Base-by-base conservation (phyloP, 192 early-diverging fungal species). In the Coemansia sp. region DNA sequence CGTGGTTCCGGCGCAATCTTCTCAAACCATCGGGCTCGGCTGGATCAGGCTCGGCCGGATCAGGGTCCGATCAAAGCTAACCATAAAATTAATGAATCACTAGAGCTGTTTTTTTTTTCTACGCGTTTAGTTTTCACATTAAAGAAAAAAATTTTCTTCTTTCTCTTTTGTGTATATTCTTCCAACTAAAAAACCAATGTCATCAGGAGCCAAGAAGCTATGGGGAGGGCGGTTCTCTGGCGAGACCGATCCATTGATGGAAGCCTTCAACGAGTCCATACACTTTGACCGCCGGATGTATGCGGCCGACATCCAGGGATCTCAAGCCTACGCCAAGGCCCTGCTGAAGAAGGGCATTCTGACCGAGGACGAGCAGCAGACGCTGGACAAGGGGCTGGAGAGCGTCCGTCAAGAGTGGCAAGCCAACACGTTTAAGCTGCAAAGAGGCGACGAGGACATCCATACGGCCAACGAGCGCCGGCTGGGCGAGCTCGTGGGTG, bases 381-480 rank as follows among this genome's bases (percentile, higher is more conserved):
- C 71, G 34, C 69, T 99, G 30, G 84, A 91, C 39, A 41, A 55
- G 8, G 96, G 96, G 2, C 84, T 99, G 8, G 66, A 83, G 31
- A 54, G 67, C 28, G 92, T 99, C 10, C 82, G 78, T 26, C 56
- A 66, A 16, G 96, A 99, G 65, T 99, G 96, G 96, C 79, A 82
- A 11, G 38, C 60, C 20, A 84, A 82, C 43, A 74, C 58, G 3
- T 97, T 99, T 76, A 80, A 60, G 32, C 76, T 92, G 28, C 58
- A 81, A 51, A 69, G 83, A 3, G 85, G 85, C 6, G 96, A 99
- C 74, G 96, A 99, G 69, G 96, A 99, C 77, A 99, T 99, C 68
- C 96, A 99, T 74, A 99, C 94, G 0, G 96, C 96, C 56, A 99
- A 99, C 63, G 96, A 99, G 66, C 86, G 96, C 39, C 82, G 96